Evolutionary conservation across 2,329 filamentous ascomycete genomes (phyloP).

Genomic region (Calonectria multiphialidica): DNA sequence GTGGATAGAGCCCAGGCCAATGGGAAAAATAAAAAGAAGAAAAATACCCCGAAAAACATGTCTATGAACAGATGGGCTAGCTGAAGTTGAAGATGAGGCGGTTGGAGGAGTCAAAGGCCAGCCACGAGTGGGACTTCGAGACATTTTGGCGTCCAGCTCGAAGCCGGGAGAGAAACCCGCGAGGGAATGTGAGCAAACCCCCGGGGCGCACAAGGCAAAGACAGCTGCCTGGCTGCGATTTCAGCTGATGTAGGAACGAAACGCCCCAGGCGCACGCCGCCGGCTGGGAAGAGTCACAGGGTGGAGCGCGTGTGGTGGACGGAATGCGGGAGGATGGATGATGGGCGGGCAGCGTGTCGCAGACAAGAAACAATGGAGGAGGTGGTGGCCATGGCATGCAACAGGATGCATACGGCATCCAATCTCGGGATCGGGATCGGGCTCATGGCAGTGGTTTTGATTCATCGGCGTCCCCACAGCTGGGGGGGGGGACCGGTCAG

Average conservation of each 20-base stretch:
- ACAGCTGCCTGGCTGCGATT: neutral
- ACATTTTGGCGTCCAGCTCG: neutral
- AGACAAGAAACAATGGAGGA: constrained; percentile 2
- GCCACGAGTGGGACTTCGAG: neutral
- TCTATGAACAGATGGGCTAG: neutral
- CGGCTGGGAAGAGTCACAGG: neutral
- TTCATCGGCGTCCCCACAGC: neutral
- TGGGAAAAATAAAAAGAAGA: constrained; percentile 6
- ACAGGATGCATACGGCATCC: neutral
- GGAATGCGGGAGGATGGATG: neutral
- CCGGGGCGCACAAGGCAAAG: neutral
- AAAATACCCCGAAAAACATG: constrained; percentile 19
- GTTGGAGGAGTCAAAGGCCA: neutral
- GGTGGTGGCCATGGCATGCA: neutral
- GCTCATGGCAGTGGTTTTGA: neutral
- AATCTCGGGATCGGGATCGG: constrained; percentile 9
- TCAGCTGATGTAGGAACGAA: constrained; percentile 1
- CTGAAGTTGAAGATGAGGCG: neutral
- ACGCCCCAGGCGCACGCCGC: neutral
- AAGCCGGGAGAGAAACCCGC: neutral
- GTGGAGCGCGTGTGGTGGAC: neutral
- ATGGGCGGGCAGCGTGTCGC: neutral
- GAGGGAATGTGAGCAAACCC: neutral
- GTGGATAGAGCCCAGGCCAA: constrained; percentile 32
- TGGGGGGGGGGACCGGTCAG: neutral